phyloP scores from a whole-genome alignment of 805 yeast genomes.

The Candida saitoana region DNA sequence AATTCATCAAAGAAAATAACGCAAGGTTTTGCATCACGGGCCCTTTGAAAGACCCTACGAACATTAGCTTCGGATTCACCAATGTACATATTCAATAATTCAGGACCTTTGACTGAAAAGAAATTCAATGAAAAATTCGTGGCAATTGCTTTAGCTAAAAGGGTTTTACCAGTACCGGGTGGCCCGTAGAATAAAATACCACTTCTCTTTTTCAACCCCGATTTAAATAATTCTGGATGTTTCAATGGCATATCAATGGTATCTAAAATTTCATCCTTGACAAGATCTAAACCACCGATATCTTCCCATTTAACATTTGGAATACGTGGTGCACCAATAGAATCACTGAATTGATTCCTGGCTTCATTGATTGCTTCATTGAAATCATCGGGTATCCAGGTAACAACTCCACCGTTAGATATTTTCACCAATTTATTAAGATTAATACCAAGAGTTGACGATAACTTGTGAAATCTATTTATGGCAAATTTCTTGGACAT shows the following conservation, averaged over 20 bases:
- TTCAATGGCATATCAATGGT: constrained; percentile 95
- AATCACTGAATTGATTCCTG: constrained; percentile 81
- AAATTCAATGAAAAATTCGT: constrained; percentile 91
- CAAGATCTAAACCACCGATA: constrained; percentile 89
- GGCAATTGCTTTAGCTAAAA: constrained; percentile 95
- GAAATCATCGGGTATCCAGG: constrained; percentile 56
- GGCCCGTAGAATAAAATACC: constrained; percentile 97
- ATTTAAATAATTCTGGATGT: constrained; percentile 83
- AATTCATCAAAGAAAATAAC: constrained; percentile 96
- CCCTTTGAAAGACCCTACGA: constrained; percentile 86
- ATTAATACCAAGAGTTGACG: constrained; percentile 17
- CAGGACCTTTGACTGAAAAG: constrained; percentile 97
- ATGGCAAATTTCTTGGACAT: constrained; percentile 59
- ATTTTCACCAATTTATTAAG: constrained; percentile 31
- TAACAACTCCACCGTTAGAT: constrained; percentile 54
- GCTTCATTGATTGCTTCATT: constrained; percentile 73
- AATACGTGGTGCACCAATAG: constrained; percentile 94
- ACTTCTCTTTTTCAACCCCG: constrained; percentile 88
- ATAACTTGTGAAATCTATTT: constrained; percentile 40
- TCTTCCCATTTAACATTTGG: constrained; percentile 97
- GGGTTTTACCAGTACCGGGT: constrained; percentile 97
- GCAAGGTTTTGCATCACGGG: constrained; percentile 96
- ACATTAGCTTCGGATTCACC: constrained; percentile 99
- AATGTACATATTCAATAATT: constrained; percentile 92
- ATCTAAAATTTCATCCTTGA: constrained; percentile 88